phyloP scores from a whole-genome alignment of 352 stramenopile species.

The Aphanomyces euteiches region DNA sequence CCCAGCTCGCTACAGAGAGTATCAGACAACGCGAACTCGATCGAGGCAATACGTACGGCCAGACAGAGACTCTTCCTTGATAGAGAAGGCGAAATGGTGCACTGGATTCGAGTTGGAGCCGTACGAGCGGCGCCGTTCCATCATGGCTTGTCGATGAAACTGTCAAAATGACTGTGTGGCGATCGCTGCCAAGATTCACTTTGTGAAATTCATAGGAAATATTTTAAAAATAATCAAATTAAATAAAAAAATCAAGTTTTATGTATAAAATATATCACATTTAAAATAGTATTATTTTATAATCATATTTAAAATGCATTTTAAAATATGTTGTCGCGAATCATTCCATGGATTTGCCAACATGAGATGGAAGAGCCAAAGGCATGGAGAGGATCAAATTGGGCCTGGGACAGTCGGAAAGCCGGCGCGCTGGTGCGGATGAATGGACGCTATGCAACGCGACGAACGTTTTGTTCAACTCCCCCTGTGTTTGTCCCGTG shows the following conservation, averaged over 20 bases:
- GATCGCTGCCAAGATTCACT: no score
- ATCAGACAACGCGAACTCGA: background rate
- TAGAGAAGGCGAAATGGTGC: slow-evolving; percentile 25
- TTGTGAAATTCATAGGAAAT: background rate
- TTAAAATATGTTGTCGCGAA: no score
- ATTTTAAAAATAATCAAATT: background rate
- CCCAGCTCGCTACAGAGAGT: slow-evolving; percentile 16
- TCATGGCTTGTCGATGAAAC: background rate
- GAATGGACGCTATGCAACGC: no score
- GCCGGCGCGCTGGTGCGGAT: no score
- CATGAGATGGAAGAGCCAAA: background rate
- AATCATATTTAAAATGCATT: background rate
- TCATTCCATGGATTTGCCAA: background rate
- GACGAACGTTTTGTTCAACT: no score
- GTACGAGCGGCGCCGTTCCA: slow-evolving; percentile 28
- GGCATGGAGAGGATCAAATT: no score
- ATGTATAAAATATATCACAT: background rate
- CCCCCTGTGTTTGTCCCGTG: no score
- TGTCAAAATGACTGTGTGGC: no score
- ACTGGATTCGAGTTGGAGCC: slow-evolving; percentile 22
- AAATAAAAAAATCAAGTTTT: background rate
- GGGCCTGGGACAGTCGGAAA: no score
- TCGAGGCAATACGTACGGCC: slow-evolving; percentile 3
- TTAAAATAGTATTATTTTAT: background rate
- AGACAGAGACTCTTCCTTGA: slow-evolving; percentile 22